Evolutionary conservation across 139 green algal species (phyloP), one percentile per base, ranked within the genome.

Genomic region (Tetradesmus lagerheimii): DNA sequence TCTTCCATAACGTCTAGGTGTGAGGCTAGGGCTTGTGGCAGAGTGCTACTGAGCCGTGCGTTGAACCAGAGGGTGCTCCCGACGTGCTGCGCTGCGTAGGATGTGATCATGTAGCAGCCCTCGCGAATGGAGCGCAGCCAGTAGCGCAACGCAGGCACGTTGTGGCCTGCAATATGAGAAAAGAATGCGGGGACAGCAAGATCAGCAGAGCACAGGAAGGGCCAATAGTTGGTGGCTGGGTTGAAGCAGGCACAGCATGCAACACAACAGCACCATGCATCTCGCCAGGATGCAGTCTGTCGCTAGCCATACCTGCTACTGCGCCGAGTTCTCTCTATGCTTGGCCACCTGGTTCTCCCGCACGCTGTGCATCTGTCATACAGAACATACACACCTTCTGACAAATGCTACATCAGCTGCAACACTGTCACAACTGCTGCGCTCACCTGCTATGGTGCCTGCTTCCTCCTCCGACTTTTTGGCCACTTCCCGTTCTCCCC

Each of bases 61-160:
- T 88, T 82, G 45, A 45, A 39, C 88, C 88, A 91, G 15, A 91
- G 66, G 3, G 64, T 29, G 16, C n/a, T 18, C 20, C 88, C 88
- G 0, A 88, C 47, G 67, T 81, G 62, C 66, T 77, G 64, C 14
- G 81, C 81, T 34, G 89, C 89, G 37, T 81, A 86, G 27, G 34
- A 35, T 0, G 89, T 41, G 41, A 91, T 88, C 88, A 94, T 90
- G 91, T 92, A 92, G 89, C 35, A 50, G 18, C 89, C 85, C 50
- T 94, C 89, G 20, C 91, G 81, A 0, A 94, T 78, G 29, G 88
- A 89, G 18, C 92, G 91, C 29, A 95, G 35, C 76, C 93, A 94
- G 89, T 94, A 94, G 38, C 93, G 92, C 34, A 91, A 80, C 23
- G 88, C 88, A 25, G 88, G 43, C 18, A 76, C 18, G 80, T 88